These are phyloP conservation scores for Echinosophora koreensis DNA, from an alignment of 306 rosid species.

Conservation along the genomic window DNA sequence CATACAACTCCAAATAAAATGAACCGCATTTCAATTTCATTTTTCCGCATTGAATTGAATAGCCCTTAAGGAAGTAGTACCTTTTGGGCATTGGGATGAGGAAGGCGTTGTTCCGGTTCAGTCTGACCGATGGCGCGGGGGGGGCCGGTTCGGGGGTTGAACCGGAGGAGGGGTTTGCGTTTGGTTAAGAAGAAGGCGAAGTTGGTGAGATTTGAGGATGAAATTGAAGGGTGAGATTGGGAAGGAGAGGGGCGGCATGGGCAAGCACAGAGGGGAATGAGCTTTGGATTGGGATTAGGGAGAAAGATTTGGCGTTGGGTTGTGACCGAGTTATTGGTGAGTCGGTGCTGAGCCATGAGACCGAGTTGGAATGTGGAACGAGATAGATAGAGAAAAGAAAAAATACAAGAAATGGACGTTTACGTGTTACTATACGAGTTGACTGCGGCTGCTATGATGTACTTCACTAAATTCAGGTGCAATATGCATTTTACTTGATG, in stretches of 20 bases:
- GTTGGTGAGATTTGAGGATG: neutral
- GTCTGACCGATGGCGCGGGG: conserved; percentile 37
- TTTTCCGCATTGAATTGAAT: conserved; percentile 14
- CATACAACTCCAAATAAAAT: neutral
- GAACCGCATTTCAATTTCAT: too few species aligned
- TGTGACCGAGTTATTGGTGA: conserved; percentile 78
- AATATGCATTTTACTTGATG: too few species aligned
- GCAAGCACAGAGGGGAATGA: conserved; percentile 32
- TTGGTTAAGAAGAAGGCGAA: neutral
- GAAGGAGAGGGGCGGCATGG: conserved; percentile 21
- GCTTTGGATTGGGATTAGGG: conserved; percentile 45
- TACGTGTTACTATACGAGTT: too few species aligned
- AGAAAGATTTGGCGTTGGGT: conserved; percentile 55
- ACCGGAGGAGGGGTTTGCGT: conserved; percentile 42
- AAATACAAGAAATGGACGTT: too few species aligned
- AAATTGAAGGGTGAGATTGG: conserved; percentile 32
- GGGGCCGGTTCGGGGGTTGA: conserved; percentile 29
- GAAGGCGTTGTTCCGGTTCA: conserved; percentile 49
- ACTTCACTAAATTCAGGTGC: too few species aligned
- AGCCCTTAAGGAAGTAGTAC: conserved; percentile 17
- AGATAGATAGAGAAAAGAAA: too few species aligned
- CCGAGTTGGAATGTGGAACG: conserved; percentile 33
- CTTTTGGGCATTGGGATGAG: conserved; percentile 41
- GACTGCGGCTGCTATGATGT: too few species aligned
- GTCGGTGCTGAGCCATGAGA: conserved; percentile 63